Percentiles rank a stretch among this genome's conserved stretches.
phyloP scores from a whole-genome alignment of 768 basidiomycete genomes.

The Podaxis sp. region DNA sequence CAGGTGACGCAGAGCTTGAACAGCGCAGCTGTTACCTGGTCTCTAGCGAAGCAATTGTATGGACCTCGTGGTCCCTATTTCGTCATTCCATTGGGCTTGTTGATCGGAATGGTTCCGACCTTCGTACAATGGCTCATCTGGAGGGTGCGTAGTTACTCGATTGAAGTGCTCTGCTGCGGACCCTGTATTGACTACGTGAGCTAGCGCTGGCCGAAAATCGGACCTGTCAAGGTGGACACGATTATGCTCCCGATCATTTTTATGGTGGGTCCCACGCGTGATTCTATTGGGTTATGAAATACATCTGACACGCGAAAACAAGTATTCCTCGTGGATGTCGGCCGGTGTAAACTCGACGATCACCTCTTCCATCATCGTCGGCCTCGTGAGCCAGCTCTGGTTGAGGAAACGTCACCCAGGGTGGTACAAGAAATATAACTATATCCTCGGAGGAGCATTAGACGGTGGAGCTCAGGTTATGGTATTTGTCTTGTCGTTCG shows the following conservation, averaged over 20 bases:
- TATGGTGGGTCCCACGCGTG: conserved; percentile 26
- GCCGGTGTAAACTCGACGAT: conserved; percentile 53
- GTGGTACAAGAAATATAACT: conserved; percentile 69
- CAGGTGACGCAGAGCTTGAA: conserved; percentile 49
- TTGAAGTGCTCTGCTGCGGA: neutral
- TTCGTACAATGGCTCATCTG: conserved; percentile 49
- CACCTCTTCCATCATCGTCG: conserved; percentile 45
- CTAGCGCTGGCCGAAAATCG: conserved; percentile 53
- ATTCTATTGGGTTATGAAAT: neutral
- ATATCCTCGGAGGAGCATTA: conserved; percentile 60
- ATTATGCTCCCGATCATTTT: conserved; percentile 57
- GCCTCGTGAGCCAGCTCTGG: conserved; percentile 57
- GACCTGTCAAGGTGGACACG: conserved; percentile 42
- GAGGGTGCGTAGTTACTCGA: conserved; percentile 30
- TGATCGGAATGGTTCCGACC: conserved; percentile 51
- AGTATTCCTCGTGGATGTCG: conserved; percentile 40
- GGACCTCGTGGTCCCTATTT: conserved; percentile 51
- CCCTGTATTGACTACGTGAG: neutral
- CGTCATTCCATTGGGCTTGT: conserved; percentile 47
- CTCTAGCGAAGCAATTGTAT: conserved; percentile 55
- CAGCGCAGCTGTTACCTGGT: conserved; percentile 61
- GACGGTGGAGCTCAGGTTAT: conserved; percentile 66
- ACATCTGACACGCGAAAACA: neutral
- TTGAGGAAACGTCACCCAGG: conserved; percentile 51
- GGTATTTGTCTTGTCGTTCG: conserved; percentile 61